Percentiles rank a stretch among this genome's conserved stretches.
These are phyloP conservation scores for Coffea eugenioides DNA, from an alignment of 257 asterid species.

Conservation along the genomic window DNA sequence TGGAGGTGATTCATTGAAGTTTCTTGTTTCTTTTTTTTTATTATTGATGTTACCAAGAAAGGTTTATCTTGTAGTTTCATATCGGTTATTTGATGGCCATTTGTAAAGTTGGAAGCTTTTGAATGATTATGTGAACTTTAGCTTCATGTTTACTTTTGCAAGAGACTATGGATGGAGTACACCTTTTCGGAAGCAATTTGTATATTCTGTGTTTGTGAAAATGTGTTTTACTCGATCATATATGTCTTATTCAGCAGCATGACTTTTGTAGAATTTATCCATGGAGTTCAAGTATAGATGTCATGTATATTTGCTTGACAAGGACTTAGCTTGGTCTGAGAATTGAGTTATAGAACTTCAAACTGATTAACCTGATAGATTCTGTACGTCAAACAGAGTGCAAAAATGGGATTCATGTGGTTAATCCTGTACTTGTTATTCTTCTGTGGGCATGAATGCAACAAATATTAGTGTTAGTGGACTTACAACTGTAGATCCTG, in stretches of 20 bases:
- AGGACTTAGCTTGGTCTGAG: not conserved
- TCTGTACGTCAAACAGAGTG: not conserved
- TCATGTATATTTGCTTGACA: not conserved
- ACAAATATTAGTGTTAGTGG: not conserved
- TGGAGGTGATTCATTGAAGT: constrained; percentile 60
- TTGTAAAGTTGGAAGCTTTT: not conserved
- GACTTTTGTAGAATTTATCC: not conserved
- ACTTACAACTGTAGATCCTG: constrained; percentile 8
- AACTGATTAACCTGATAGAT: not conserved
- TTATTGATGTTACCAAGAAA: not conserved
- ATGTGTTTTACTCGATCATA: not conserved
- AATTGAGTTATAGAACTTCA: not conserved
- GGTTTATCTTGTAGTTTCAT: not conserved
- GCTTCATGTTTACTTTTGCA: not conserved
- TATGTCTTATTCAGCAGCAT: not conserved
- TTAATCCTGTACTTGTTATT: not conserved
- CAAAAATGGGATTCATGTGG: not conserved
- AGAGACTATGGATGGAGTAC: not conserved
- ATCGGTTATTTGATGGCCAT: not conserved
- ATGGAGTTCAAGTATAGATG: not conserved
- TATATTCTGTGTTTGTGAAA: not conserved
- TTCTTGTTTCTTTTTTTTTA: not conserved
- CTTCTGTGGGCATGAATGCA: not conserved
- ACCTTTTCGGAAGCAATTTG: not conserved
- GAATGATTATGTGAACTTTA: not conserved